phyloP scores from a whole-genome alignment of 768 basidiomycete species.

The Phanerochaete carnosa region DNA sequence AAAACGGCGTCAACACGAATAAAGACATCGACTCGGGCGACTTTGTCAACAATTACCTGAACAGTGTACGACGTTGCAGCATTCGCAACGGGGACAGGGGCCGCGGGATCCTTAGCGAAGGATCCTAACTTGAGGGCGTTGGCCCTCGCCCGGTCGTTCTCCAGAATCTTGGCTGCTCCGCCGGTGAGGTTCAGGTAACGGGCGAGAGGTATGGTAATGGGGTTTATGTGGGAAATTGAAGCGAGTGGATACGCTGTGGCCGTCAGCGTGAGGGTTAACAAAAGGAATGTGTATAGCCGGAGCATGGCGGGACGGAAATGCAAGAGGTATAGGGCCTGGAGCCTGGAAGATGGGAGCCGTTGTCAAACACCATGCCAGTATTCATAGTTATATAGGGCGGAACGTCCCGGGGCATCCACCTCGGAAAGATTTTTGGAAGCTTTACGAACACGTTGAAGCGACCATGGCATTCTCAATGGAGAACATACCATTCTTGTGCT shows the following conservation, averaged over 20 bases:
- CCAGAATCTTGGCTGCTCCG: conserved; percentile 10
- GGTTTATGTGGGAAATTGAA: conserved; percentile 14
- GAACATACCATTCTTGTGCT: no score
- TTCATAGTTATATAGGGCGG: no score
- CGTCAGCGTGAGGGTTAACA: background rate
- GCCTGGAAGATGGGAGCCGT: no score
- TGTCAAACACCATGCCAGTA: no score
- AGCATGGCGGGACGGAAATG: background rate
- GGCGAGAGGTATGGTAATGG: conserved; percentile 19
- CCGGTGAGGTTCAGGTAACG: conserved; percentile 20
- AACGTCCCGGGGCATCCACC: no score
- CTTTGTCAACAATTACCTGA: conserved; percentile 10
- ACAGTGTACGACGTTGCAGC: conserved; percentile 23
- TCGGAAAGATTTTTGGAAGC: no score
- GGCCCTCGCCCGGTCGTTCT: conserved; percentile 20
- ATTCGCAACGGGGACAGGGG: conserved; percentile 19
- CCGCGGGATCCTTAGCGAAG: background rate
- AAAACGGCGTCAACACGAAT: background rate
- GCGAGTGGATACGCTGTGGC: conserved; percentile 12
- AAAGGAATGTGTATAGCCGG: background rate
- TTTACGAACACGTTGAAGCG: no score
- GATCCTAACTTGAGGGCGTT: conserved; percentile 10
- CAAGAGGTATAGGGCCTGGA: no score
- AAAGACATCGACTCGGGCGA: background rate
- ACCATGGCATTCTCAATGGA: no score